A percentile compares a stretch with the other conserved stretches of the same genome.
These are phyloP conservation scores for Lasiosphaeriaceae sp. DNA, from an alignment of 495 filamentous ascomycete genomes.

Conservation along the genomic window DNA sequence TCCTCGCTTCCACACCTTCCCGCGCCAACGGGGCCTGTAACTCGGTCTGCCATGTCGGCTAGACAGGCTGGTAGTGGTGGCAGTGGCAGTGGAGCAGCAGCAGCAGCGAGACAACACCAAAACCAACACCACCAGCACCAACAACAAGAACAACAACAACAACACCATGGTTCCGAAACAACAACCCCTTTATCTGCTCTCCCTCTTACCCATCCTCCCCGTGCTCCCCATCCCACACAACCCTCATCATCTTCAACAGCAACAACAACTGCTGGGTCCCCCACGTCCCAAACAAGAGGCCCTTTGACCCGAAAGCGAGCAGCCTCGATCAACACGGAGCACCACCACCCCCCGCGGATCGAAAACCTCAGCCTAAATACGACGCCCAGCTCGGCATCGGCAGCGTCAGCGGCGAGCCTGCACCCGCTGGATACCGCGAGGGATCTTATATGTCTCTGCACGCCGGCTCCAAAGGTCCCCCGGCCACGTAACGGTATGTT, in stretches of 20 bases:
- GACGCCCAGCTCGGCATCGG: slow-evolving; percentile 3
- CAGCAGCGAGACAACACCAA: neutral
- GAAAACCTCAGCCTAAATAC: slow-evolving; percentile 38
- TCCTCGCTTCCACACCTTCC: neutral
- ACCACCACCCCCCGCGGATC: slow-evolving; percentile 40
- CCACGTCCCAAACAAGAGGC: slow-evolving; percentile 6
- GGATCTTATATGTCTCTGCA: slow-evolving; percentile 79
- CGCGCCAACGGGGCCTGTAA: slow-evolving; percentile 13
- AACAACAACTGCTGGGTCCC: neutral
- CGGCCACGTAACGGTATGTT: slow-evolving; percentile 84
- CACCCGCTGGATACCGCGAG: slow-evolving; percentile 18
- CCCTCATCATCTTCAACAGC: neutral
- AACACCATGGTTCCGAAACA: neutral
- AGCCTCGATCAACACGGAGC: slow-evolving; percentile 45
- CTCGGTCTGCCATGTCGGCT: slow-evolving; percentile 26
- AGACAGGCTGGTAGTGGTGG: slow-evolving; percentile 10
- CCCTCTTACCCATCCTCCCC: neutral
- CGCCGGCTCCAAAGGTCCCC: slow-evolving; percentile 89
- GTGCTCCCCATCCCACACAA: neutral
- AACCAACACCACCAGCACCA: neutral
- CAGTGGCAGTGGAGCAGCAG: too few species aligned
- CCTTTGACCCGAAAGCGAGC: slow-evolving; percentile 39
- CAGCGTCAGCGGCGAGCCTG: slow-evolving; percentile 9
- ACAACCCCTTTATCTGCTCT: neutral
- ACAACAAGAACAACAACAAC: neutral